Conservation (phyloP, 208 protist species). For the Polymyxa betae region DNA sequence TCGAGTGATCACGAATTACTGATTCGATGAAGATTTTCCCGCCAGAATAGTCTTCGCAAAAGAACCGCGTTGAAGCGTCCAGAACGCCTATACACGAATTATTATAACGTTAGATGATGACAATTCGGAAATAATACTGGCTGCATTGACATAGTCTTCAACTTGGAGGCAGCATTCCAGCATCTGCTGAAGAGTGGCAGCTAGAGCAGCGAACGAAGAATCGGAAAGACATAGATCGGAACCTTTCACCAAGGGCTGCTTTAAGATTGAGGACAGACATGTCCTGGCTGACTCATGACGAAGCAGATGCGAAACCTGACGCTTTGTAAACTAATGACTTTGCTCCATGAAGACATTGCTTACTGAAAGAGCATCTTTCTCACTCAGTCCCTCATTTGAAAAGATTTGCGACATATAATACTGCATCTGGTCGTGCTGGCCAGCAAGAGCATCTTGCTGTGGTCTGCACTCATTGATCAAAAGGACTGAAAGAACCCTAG, state of each 20-base stretch:
- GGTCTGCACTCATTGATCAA: neutral
- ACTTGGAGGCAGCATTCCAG: neutral
- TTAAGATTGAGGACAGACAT: conserved; percentile 2
- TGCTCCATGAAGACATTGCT: neutral
- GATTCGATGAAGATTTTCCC: conserved; percentile 18
- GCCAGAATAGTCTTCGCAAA: conserved; percentile 7
- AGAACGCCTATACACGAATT: neutral
- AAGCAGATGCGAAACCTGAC: conserved; percentile 6
- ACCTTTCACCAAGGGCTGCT: conserved; percentile 22
- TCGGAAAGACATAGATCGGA: conserved; percentile 49
- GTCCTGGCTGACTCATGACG: neutral
- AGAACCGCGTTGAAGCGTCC: conserved; percentile 12
- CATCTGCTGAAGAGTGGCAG: conserved; percentile 19
- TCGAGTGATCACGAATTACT: conserved; percentile 37
- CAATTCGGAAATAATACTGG: neutral
- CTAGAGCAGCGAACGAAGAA: conserved; percentile 34
- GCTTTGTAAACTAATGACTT: neutral
- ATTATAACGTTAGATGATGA: neutral
- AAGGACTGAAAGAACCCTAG: neutral
- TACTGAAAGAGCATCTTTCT: neutral
- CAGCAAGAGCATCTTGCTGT: neutral
- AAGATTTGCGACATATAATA: conserved; percentile 50
- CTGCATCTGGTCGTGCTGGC: conserved; percentile 51
- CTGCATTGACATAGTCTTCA: conserved; percentile 22
- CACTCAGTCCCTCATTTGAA: conserved; percentile 28